Evolutionary conservation across 2,329 filamentous ascomycete genomes (phyloP).

Genomic region (Cladosporium sp.): DNA sequence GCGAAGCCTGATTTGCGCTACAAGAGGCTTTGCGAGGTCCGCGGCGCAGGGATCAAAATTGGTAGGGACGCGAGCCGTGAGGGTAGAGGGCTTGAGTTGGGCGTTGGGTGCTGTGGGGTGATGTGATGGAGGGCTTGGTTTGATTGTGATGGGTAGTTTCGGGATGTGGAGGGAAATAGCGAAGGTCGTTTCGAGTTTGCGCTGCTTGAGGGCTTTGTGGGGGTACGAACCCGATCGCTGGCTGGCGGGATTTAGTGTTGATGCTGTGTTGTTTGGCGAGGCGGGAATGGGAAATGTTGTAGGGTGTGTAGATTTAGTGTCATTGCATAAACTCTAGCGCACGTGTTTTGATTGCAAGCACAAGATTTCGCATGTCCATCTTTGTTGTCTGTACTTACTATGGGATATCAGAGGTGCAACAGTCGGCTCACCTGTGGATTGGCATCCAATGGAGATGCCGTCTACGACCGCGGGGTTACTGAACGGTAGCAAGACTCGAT

Average conservation of each 20-base stretch:
- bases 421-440: background rate
- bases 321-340: background rate
- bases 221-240: background rate
- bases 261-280: background rate
- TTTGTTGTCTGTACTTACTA: background rate
- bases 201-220: background rate
- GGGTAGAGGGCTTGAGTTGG: slow-evolving; percentile 29
- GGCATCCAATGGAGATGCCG: background rate
- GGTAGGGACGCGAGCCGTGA: slow-evolving; percentile 29
- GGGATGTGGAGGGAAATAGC: slow-evolving; percentile 16
- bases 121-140: slow-evolving; percentile 22
- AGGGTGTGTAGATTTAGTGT: background rate
- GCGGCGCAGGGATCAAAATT: slow-evolving; percentile 33
- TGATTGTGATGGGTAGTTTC: background rate
- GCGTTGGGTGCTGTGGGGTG: slow-evolving; percentile 25
- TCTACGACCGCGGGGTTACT: background rate
- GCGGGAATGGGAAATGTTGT: background rate
- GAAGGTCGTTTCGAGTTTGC: background rate
- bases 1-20: slow-evolving; percentile 31
- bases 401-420: background rate
- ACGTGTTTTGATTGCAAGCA: background rate
- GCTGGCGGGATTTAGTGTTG: background rate
- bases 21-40: slow-evolving; percentile 30
- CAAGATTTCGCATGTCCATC: background rate
- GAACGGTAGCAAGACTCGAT: background rate